These are phyloP conservation scores for Zymoseptoria crescenta DNA, from an alignment of 2,329 filamentous ascomycete species.

Conservation along the genomic window DNA sequence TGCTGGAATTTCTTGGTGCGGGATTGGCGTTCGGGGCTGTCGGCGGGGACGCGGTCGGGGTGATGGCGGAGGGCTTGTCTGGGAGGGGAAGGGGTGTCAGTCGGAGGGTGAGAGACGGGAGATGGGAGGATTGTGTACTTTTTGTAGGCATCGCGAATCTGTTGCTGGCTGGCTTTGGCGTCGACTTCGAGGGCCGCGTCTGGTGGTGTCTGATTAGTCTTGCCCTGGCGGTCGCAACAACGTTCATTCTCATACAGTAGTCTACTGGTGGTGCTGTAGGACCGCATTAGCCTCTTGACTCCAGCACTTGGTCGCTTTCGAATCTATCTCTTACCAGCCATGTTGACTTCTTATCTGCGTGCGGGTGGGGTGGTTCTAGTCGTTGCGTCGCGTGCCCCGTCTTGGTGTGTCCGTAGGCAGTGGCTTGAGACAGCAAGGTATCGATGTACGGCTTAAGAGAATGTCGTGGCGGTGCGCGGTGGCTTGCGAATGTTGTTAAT, in stretches of 20 bases:
- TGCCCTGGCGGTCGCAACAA: not conserved
- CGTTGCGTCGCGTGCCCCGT: too few relatives aligned
- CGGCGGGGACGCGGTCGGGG: constrained; percentile 76
- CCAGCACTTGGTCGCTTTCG: not conserved
- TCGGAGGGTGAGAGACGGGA: not conserved
- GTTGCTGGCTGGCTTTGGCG: constrained; percentile 66
- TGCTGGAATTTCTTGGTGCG: constrained; percentile 86
- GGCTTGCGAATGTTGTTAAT: not conserved
- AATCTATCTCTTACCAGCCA: not conserved
- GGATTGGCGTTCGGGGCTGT: constrained; percentile 71
- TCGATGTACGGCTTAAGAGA: too few relatives aligned
- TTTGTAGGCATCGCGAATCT: constrained; percentile 93
- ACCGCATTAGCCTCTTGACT: not conserved
- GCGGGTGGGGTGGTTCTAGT: too few relatives aligned
- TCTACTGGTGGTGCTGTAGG: constrained; percentile 29
- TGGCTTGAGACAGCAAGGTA: not conserved
- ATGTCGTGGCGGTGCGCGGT: not conserved
- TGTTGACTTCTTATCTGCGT: not conserved
- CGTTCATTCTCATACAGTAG: constrained; percentile 18
- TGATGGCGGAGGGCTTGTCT: constrained; percentile 79
- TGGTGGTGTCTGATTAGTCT: constrained; percentile 1
- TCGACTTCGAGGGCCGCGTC: constrained; percentile 30
- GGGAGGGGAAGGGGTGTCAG: not conserved
- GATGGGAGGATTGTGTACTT: constrained; percentile 39
- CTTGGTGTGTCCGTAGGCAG: too few relatives aligned